Base-by-base conservation (phyloP, 2,329 filamentous ascomycete genomes). In the Onygena corvina region DNA sequence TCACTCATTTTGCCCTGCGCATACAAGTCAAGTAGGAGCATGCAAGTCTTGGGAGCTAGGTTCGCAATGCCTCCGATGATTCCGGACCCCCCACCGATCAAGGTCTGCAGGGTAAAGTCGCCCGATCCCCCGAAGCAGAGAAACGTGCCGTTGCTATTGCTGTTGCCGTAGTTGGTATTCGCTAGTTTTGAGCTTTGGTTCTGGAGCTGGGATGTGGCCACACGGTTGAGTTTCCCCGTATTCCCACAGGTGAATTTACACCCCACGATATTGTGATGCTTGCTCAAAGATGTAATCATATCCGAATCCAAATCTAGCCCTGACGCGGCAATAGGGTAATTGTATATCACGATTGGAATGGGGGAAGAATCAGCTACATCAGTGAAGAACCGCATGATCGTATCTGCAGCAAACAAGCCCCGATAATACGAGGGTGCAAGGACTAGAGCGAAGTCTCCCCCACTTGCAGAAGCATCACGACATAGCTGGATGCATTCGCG, bases 241-340 rank as follows among this genome's bases (percentile, higher is more conserved):
- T 86, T 92, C 56, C 85, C 87, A 64, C 86, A 93, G 34, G 87
- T 94, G 73, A 94, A 93, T 67, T 94, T 94, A 49, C 86, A 89
- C 54, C 87, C 87, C 54, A 88, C 71, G 60, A 94, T 86, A 68
- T 93, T 93, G 56, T 81, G 79, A 68, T 93, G 86, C 63, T 80
- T 70, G 38, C 83, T 84, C 31, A 94, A 77, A 62, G 76, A 77
- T 70, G 92, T 86, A 60, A 94, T 77, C 52, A 90, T 75, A 64
- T 94, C 87, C 51, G 84, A 89, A 73, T 92, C 86, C 78, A 94
- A 83, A 66, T 94, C 87, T 61, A 93, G 84, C 46, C 87, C 87
- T 4, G 85, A 77, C 4, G 92, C 87, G 46, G 86, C 87, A 47
- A 86, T 86, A 0, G 87, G 87, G 71, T 92, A 94, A 73, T 93